These are phyloP conservation scores for Penicillium simplicissimum DNA, from an alignment of 495 filamentous ascomycete genomes.

Conservation along the genomic window DNA sequence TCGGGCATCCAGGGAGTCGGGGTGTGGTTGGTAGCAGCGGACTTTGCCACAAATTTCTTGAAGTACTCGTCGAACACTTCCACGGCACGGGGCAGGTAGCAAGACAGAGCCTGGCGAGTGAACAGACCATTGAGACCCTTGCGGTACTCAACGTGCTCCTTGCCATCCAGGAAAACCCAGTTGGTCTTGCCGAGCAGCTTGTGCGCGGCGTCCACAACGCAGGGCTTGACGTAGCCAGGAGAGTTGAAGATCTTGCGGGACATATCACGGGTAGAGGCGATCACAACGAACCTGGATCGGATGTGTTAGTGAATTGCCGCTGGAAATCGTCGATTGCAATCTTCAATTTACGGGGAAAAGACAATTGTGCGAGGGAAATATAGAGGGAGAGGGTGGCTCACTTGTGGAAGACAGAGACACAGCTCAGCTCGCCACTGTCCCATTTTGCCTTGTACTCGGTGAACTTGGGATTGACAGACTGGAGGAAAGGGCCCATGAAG, in stretches of 20 bases:
- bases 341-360: neutral
- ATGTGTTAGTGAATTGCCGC: constrained; percentile 13
- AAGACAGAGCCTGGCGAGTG: constrained; percentile 83
- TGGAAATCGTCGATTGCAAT: neutral
- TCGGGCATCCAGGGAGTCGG: constrained; percentile 85
- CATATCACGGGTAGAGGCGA: constrained; percentile 93
- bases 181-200: constrained; percentile 91
- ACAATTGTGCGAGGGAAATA: neutral
- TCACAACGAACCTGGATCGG: constrained; percentile 81
- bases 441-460: constrained; percentile 89
- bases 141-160: constrained; percentile 92
- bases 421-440: constrained; percentile 86
- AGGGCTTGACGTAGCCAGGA: constrained; percentile 88
- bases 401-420: constrained; percentile 99
- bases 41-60: constrained; percentile 70
- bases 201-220: constrained; percentile 92
- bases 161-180: constrained; percentile 98
- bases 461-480: constrained; percentile 91
- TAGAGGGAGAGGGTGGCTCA: constrained; percentile 45
- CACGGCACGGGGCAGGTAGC: constrained; percentile 90
- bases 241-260: constrained; percentile 98
- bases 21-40: constrained; percentile 63
- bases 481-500: constrained; percentile 93
- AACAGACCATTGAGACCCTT: constrained; percentile 95
- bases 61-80: constrained; percentile 90